A percentile compares a stretch with the other conserved stretches of the same genome.
phyloP scores from a whole-genome alignment of 208 protist genomes.

The Leishmania braziliensis region DNA sequence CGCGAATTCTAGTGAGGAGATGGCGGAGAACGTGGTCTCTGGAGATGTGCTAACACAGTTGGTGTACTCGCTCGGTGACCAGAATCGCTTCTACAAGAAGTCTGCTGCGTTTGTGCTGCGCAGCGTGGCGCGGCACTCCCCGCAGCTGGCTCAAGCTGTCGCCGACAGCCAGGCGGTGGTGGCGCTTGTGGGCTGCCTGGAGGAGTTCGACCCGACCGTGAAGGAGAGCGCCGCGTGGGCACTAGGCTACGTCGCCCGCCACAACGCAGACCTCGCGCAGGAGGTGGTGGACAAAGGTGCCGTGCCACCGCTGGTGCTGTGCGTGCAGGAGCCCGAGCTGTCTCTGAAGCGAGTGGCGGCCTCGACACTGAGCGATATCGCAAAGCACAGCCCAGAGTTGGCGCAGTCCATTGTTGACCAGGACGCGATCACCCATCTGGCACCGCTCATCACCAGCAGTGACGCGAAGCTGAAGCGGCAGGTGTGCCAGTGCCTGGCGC shows the following conservation, averaged over 20 bases:
- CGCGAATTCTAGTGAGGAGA: slow-evolving; percentile 97
- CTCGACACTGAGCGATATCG: slow-evolving; percentile 95
- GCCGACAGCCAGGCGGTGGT: slow-evolving; percentile 97
- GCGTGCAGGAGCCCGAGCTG: slow-evolving; percentile 98
- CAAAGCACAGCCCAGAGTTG: slow-evolving; percentile 95
- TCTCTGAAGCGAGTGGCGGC: slow-evolving; percentile 97
- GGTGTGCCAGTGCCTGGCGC: slow-evolving; percentile 94
- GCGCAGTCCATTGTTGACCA: slow-evolving; percentile 96
- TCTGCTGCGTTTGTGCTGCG: slow-evolving; percentile 97
- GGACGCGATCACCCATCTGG: slow-evolving; percentile 96
- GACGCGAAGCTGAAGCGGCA: slow-evolving; percentile 98
- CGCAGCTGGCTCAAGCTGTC: slow-evolving; percentile 96
- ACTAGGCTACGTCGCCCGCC: slow-evolving; percentile 97
- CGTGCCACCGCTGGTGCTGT: slow-evolving; percentile 96
- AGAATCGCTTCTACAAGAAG: slow-evolving; percentile 99
- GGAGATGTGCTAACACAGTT: slow-evolving; percentile 98
- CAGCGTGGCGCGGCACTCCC: slow-evolving; percentile 96
- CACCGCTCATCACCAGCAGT: slow-evolving; percentile 94
- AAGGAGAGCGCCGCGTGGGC: slow-evolving; percentile 98
- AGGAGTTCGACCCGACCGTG: slow-evolving; percentile 98
- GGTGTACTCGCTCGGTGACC: slow-evolving; percentile 96
- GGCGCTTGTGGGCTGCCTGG: slow-evolving; percentile 96
- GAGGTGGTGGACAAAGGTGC: slow-evolving; percentile 97
- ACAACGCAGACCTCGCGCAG: slow-evolving; percentile 93
- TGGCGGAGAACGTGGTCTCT: slow-evolving; percentile 97